Evolutionary conservation across 2,329 filamentous ascomycete species (phyloP).

Genomic region (Penicillium sp.): DNA sequence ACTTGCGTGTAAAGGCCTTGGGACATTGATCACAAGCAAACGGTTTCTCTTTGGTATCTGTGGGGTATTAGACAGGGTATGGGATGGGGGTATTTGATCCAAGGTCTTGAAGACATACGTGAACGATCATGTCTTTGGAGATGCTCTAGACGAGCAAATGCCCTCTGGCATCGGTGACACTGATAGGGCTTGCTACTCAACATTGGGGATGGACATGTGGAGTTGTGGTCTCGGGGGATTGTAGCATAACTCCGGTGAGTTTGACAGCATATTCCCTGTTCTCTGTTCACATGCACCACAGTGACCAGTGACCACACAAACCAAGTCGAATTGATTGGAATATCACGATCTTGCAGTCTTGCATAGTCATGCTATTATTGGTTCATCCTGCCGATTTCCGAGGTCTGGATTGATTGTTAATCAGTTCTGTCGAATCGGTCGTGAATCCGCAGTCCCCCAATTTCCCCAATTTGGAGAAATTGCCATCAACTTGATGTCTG

Average conservation of each 20-base stretch:
- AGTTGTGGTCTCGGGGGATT: neutral
- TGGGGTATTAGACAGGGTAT: constrained; percentile 12
- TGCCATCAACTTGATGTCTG: neutral
- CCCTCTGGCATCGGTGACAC: constrained; percentile 32
- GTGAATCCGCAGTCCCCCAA: neutral
- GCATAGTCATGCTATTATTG: neutral
- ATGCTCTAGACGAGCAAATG: constrained; percentile 38
- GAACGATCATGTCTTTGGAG: constrained; percentile 39
- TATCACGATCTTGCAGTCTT: neutral
- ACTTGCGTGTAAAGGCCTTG: constrained; percentile 40
- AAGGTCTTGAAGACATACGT: constrained; percentile 22
- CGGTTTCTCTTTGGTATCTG: constrained; percentile 40
- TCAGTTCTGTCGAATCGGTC: neutral
- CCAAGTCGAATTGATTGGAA: neutral
- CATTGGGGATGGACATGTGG: constrained; percentile 1
- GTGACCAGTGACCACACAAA: no score
- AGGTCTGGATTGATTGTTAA: neutral
- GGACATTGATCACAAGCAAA: constrained; percentile 32
- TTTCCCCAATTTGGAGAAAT: neutral
- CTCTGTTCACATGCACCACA: neutral
- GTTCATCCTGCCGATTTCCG: neutral
- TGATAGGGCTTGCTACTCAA: constrained; percentile 28
- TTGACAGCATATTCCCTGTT: neutral
- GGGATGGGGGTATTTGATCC: neutral
- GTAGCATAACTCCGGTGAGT: neutral